phyloP scores from a whole-genome alignment of 352 stramenopile species.

The Phytophthora pisi region DNA sequence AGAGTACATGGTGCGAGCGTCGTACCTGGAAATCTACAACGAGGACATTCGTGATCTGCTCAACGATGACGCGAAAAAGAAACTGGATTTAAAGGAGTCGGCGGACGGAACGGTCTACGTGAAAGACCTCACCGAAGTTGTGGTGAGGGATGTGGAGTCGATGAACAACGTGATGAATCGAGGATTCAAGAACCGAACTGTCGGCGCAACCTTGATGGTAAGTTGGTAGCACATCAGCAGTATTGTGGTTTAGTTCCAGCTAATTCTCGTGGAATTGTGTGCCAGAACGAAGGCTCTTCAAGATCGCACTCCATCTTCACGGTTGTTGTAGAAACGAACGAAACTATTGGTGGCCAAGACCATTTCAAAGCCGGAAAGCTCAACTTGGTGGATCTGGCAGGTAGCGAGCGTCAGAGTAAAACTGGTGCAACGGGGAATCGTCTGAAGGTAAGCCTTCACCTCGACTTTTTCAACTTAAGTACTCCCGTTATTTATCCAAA shows the following conservation, averaged over 20 bases:
- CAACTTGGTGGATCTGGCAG: slow-evolving; percentile 85
- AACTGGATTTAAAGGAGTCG: slow-evolving; percentile 87
- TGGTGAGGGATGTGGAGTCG: slow-evolving; percentile 75
- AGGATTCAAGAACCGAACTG: slow-evolving; percentile 86
- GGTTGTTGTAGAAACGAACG: slow-evolving; percentile 79
- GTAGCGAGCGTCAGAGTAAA: slow-evolving; percentile 86
- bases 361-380: slow-evolving; percentile 87
- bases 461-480: not conserved
- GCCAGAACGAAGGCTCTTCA: slow-evolving; percentile 80
- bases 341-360: slow-evolving; percentile 77
- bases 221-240: not conserved
- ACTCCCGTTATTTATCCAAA: not conserved
- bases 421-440: slow-evolving; percentile 80
- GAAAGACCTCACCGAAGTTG: slow-evolving; percentile 87
- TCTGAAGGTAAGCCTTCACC: slow-evolving; percentile 50
- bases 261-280: not conserved
- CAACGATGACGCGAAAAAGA: slow-evolving; percentile 76
- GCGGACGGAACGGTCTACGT: slow-evolving; percentile 86
- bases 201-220: slow-evolving; percentile 85
- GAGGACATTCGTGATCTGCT: slow-evolving; percentile 94
- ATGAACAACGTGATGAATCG: slow-evolving; percentile 85
- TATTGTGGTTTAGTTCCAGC: not conserved
- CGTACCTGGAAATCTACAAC: slow-evolving; percentile 97
- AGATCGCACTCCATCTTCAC: slow-evolving; percentile 90
- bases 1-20: slow-evolving; percentile 88